These are phyloP conservation scores for Oldenlandia corymbosa DNA, from an alignment of 257 asterid genomes.

Conservation along the genomic window DNA sequence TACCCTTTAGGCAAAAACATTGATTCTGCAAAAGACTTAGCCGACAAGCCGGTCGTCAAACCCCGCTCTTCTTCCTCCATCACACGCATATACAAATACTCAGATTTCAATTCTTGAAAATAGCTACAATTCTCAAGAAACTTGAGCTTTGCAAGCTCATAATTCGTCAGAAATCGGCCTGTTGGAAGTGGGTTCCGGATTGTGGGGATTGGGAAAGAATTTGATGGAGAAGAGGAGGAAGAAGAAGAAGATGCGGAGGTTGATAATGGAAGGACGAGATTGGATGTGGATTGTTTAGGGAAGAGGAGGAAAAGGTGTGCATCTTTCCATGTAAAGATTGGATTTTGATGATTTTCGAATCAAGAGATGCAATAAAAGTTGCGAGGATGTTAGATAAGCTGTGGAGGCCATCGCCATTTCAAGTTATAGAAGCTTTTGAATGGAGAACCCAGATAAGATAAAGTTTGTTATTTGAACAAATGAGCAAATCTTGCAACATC, in stretches of 20 bases:
- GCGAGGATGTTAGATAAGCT: slow-evolving; percentile 32
- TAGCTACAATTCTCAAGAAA: slow-evolving; percentile 49
- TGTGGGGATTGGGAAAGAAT: slow-evolving; percentile 25
- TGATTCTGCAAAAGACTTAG: slow-evolving; percentile 86
- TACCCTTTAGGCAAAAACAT: slow-evolving; percentile 67
- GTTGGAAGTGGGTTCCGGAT: slow-evolving; percentile 40
- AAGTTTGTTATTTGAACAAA: background rate
- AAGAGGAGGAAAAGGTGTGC: slow-evolving; percentile 36
- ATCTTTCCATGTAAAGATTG: slow-evolving; percentile 37
- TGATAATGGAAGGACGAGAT: slow-evolving; percentile 36
- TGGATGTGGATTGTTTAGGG: slow-evolving; percentile 29
- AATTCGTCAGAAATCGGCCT: slow-evolving; percentile 50
- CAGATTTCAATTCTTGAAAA: slow-evolving; percentile 62
- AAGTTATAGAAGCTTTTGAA: background rate
- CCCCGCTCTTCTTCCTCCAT: slow-evolving; percentile 86
- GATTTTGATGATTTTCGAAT: slow-evolving; percentile 19
- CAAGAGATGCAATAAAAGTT: slow-evolving; percentile 28
- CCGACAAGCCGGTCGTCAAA: slow-evolving; percentile 50
- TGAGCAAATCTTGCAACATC: background rate
- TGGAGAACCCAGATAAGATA: slow-evolving; percentile 6
- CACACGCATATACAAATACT: slow-evolving; percentile 57
- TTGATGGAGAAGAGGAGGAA: slow-evolving; percentile 28
- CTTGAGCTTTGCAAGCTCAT: slow-evolving; percentile 63
- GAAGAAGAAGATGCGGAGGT: slow-evolving; percentile 52
- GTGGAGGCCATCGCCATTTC: slow-evolving; percentile 45